Base-by-base conservation (phyloP, 2,329 filamentous ascomycete genomes). In the Moelleriella libera region DNA sequence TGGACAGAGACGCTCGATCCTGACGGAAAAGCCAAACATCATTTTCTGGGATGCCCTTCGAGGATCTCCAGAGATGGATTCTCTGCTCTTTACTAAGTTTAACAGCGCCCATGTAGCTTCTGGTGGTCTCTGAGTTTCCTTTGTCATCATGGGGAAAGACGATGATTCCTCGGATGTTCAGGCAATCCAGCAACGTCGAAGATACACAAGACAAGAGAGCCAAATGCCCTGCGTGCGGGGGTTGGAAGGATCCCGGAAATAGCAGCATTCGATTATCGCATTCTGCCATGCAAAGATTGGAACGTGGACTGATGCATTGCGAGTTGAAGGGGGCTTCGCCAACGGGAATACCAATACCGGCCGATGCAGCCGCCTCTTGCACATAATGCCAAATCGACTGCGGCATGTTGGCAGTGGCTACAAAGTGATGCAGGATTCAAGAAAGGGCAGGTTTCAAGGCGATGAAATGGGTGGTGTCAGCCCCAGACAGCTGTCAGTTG, bases 241-340 rank as follows among this genome's bases (percentile, higher is more conserved):
- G 65, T 46, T 68, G 66, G 53, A 67, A 67, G 8, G 58, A 59
- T 0, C 65, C 65, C 1, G 62, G 62, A 46, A 56, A 67, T 1
- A 67, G 28, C 1, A 67, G 50, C n/a, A 67, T 55, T 7, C 53
- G 49, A 41, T 62, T 63, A 0, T 21, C 11, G 14, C 7, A 9
- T 7, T 12, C 14, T 6, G 11, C 40, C 6, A n/a, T 10, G 11
- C 11, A 41, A 6, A 41, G 9, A 37, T 37, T 7, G 11, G 11
- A 11, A 11, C 7, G 7, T 7, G 32, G 7, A 7, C 32, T 37
- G 32, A 7, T 37, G 7, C 32, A 7, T 7, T 7, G 7, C 11
- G 11, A 37, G 11, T 37, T 37, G 7, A 37, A 37, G 7, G 32
- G 32, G 7, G 32, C 11, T 11, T 37, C 32, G 11, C 11, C 32